A percentile compares a stretch with the other conserved stretches of the same genome.
phyloP scores from a whole-genome alignment of 2,329 filamentous ascomycete genomes.

The Trichoderma atroviride region DNA sequence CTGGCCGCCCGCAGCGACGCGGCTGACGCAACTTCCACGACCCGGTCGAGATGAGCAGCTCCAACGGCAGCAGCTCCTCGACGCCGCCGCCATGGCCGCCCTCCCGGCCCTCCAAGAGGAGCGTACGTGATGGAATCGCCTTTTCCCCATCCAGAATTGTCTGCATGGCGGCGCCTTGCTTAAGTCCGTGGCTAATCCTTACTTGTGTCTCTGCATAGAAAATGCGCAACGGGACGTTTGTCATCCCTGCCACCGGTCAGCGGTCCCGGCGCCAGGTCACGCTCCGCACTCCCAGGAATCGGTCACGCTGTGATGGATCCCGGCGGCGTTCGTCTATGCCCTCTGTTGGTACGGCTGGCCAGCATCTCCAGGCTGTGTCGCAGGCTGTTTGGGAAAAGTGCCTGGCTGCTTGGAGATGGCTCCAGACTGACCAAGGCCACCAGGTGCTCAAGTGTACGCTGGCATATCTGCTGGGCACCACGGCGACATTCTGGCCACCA shows the following conservation, averaged over 20 bases:
- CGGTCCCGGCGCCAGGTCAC: slow-evolving; percentile 80
- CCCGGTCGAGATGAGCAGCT: slow-evolving; percentile 44
- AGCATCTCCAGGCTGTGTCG: slow-evolving; percentile 26
- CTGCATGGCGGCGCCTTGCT: slow-evolving; percentile 4
- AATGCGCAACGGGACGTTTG: slow-evolving; percentile 82
- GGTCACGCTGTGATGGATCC: slow-evolving; percentile 35
- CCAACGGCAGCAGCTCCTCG: slow-evolving; percentile 37
- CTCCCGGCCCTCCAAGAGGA: slow-evolving; percentile 50
- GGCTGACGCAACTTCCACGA: slow-evolving; percentile 38
- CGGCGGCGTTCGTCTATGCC: slow-evolving; percentile 29
- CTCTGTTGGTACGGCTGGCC: slow-evolving; percentile 24
- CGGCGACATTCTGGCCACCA: slow-evolving; percentile 79
- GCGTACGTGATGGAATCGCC: slow-evolving; percentile 40
- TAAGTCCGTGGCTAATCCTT: slow-evolving; percentile 9
- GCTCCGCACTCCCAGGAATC: slow-evolving; percentile 57
- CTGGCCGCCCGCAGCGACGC: slow-evolving; percentile 28
- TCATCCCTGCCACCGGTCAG: slow-evolving; percentile 84
- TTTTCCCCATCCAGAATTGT: slow-evolving; percentile 17
- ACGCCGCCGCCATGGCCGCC: slow-evolving; percentile 45
- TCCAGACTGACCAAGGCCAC: slow-evolving; percentile 72
- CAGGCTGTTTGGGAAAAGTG: slow-evolving; percentile 35
- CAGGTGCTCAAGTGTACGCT: slow-evolving; percentile 89
- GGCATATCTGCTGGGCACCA: slow-evolving; percentile 82
- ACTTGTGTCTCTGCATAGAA: slow-evolving; percentile 50
- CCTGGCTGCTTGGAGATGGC: slow-evolving; percentile 58